A percentile compares a stretch with the other conserved stretches of the same genome.
phyloP scores from a whole-genome alignment of 495 filamentous ascomycete species.

The Aspergillus panamensis region DNA sequence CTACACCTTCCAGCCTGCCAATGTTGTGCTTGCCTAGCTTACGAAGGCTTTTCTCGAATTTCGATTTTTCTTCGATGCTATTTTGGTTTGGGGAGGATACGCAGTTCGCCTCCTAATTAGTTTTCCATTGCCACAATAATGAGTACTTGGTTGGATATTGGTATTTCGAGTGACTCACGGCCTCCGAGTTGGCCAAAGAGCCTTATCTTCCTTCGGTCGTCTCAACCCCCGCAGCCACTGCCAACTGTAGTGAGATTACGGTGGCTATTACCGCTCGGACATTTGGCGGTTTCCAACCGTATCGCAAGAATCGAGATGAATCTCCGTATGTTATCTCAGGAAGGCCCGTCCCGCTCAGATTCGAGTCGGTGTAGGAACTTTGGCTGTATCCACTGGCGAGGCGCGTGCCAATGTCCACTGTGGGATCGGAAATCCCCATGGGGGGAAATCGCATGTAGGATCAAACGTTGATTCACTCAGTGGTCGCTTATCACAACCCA shows the following conservation, averaged over 20 bases:
- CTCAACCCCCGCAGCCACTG: too few species aligned
- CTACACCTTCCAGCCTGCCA: not conserved
- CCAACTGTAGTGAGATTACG: not conserved
- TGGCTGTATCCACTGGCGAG: not conserved
- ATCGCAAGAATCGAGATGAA: not conserved
- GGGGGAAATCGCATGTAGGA: not conserved
- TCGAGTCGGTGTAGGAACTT: not conserved
- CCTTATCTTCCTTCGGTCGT: too few species aligned
- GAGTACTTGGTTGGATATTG: too few species aligned
- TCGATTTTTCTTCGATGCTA: too few species aligned
- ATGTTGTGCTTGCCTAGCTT: not conserved
- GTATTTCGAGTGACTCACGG: too few species aligned
- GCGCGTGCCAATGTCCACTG: not conserved
- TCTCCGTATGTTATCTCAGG: not conserved
- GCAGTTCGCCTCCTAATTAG: too few species aligned
- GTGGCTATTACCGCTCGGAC: not conserved
- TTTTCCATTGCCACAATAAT: too few species aligned
- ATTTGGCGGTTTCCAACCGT: not conserved
- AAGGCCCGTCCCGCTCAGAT: constrained; percentile 1
- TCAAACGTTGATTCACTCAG: not conserved
- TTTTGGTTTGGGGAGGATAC: too few species aligned
- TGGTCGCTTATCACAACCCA: not conserved
- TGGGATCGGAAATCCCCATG: not conserved
- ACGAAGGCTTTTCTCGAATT: too few species aligned
- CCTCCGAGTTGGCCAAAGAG: too few species aligned